A percentile compares a stretch with the other conserved stretches of the same genome.
Conservation (phyloP, 2,329 filamentous ascomycete genomes). For the Fusarium succisae region DNA sequence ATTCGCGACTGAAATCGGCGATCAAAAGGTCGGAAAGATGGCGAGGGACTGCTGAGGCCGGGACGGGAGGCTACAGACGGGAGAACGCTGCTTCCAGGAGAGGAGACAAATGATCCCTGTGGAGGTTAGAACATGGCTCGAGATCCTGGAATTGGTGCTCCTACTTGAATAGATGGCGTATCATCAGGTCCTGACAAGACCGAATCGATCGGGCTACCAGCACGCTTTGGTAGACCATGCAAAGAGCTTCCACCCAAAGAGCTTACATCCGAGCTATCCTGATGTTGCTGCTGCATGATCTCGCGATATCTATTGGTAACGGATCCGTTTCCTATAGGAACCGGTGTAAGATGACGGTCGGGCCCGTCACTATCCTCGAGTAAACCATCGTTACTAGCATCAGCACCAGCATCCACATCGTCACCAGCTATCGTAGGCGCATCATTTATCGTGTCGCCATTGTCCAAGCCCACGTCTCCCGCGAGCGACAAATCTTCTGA, state of each 20-base stretch:
- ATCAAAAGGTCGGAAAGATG: conserved; percentile 92
- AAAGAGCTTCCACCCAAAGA: conserved; percentile 58
- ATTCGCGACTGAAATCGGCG: conserved; percentile 92
- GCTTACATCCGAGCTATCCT: conserved; percentile 61
- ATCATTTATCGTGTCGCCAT: conserved; percentile 52
- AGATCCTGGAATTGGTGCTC: conserved; percentile 31
- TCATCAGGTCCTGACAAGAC: conserved; percentile 81
- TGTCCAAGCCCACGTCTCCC: conserved; percentile 52
- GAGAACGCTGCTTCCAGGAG: conserved; percentile 78
- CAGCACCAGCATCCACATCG: conserved; percentile 21
- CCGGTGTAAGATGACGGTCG: conserved; percentile 30
- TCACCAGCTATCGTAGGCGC: conserved; percentile 23
- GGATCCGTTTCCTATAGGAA: conserved; percentile 35
- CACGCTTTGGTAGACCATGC: conserved; percentile 62
- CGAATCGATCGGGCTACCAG: conserved; percentile 75
- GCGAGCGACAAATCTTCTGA: conserved; percentile 56
- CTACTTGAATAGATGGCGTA: conserved; percentile 82
- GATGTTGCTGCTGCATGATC: conserved; percentile 54
- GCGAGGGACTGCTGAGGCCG: conserved; percentile 74
- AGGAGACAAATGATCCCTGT: conserved; percentile 70
- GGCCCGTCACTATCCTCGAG: conserved; percentile 25
- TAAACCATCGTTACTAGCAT: conserved; percentile 15
- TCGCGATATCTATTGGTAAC: conserved; percentile 56
- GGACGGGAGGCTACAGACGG: conserved; percentile 74
- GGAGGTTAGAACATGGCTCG: conserved; percentile 40